phyloP scores from a whole-genome alignment of 176 grass and related monocot species.

The Otatea glauca region DNA sequence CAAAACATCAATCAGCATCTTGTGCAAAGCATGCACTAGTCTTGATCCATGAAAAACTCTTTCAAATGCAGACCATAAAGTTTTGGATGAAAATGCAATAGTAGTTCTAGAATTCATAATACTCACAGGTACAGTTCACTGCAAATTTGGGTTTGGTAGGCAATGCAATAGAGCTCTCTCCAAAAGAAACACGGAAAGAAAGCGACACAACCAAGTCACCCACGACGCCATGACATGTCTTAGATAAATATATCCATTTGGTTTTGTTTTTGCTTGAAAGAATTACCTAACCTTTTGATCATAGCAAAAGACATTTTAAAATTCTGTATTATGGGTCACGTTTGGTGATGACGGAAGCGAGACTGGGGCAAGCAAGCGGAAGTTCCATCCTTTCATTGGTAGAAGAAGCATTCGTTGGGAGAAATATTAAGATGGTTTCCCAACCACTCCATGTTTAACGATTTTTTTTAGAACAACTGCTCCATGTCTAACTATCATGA shows the following conservation, averaged over 20 bases:
- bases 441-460: neutral
- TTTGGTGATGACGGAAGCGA: constrained; percentile 13
- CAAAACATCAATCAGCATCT: neutral
- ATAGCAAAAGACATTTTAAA: neutral
- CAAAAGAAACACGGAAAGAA: neutral
- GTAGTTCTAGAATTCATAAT: neutral
- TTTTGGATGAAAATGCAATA: neutral
- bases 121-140: neutral
- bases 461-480: neutral
- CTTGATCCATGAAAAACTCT: neutral
- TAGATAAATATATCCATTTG: neutral
- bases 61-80: neutral
- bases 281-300: neutral
- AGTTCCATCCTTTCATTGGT: neutral
- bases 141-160: neutral
- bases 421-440: neutral
- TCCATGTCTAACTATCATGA: neutral
- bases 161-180: neutral
- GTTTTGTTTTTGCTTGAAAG: neutral
- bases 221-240: neutral
- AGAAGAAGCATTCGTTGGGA: neutral
- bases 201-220: neutral
- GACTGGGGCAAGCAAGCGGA: neutral
- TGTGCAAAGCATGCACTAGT: neutral
- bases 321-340: neutral